phyloP scores from a whole-genome alignment of 2,329 filamentous ascomycete genomes.

The Pyrenochaeta sp. region DNA sequence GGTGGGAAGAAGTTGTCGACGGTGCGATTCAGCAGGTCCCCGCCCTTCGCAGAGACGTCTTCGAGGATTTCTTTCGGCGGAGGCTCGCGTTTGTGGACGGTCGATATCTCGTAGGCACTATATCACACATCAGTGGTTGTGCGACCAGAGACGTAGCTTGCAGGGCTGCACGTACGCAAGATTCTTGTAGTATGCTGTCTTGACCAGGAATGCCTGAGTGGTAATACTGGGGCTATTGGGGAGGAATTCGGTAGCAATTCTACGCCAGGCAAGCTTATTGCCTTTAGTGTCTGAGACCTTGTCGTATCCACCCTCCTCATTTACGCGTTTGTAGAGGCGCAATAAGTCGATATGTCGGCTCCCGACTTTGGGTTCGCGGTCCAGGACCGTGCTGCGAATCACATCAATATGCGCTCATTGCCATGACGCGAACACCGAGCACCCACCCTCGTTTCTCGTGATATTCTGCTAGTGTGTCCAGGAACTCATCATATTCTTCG shows the following conservation, averaged over 20 bases:
- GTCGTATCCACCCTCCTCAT: conserved; percentile 84
- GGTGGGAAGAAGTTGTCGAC: conserved; percentile 73
- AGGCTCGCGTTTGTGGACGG: conserved; percentile 78
- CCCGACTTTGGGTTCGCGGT: conserved; percentile 83
- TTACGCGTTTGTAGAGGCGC: conserved; percentile 80
- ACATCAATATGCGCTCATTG: conserved; percentile 35
- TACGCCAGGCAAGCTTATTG: conserved; percentile 86
- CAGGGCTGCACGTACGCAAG: conserved; percentile 63
- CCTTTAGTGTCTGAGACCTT: conserved; percentile 71
- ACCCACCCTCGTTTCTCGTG: conserved; percentile 77
- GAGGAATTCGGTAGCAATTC: conserved; percentile 78
- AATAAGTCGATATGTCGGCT: conserved; percentile 77
- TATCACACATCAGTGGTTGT: conserved; percentile 8
- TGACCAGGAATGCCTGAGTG: conserved; percentile 85
- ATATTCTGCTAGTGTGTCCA: conserved; percentile 74
- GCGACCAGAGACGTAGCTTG: conserved; percentile 1
- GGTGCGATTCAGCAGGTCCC: conserved; percentile 78
- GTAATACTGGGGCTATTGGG: conserved; percentile 76
- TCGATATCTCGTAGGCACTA: conserved; percentile 82
- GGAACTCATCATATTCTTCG: conserved; percentile 80
- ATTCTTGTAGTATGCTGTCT: conserved; percentile 90
- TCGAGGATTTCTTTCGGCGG: conserved; percentile 90
- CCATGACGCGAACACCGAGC: conserved; percentile 15
- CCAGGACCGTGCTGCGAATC: conserved; percentile 69
- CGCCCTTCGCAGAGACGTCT: conserved; percentile 80